Base-by-base conservation (phyloP, 2,329 filamentous ascomycete genomes). In the Trichoderma sp. region DNA sequence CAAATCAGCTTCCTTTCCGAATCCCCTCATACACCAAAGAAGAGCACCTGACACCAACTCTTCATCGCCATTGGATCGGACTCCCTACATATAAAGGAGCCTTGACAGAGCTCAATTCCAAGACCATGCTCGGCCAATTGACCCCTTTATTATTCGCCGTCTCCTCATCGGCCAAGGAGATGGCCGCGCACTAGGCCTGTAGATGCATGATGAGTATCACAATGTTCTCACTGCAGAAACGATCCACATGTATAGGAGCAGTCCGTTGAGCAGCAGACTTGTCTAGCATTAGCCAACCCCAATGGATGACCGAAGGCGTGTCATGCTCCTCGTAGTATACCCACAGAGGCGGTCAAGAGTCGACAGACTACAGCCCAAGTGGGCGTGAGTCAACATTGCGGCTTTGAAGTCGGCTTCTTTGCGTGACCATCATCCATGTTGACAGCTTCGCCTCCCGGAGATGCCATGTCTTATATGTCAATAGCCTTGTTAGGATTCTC, bases 161-260 rank as follows among this genome's bases (percentile, higher is more conserved):
- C 4, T 16, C 10, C 30, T 11, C 21, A n/a, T n/a, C 11, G 5
- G 18, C 39, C 39, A n/a, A 18, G 18, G 8, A 34, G 3, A n/a
- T 51, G 30, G 11, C 13, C 21, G 46, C 39, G 16, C 21, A 18
- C 49, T n/a, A 14, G 8, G 4, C n/a, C 14, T 6, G 5, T 13
- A 43, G 14, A 11, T 3, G 5, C 14, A 16, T 18, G 21, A 28
- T 26, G 16, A 46, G 28, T 7, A 26, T n/a, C 24, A 34, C 26
- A 4, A 49, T 26, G 14, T 49, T 34, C 13, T 26, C 37, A 34
- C 56, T 34, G 46, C 63, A 58, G 32, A 49, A 14, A 16, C 4
- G 52, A 58, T 66, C 63, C 52, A 66, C 63, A 21, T 21, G 5
- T 18, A 24, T 34, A 39, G n/a, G n/a, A n/a, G 63, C n/a, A 6